Conservation (phyloP, 768 basidiomycete genomes). For the Tricholomella constricta region DNA sequence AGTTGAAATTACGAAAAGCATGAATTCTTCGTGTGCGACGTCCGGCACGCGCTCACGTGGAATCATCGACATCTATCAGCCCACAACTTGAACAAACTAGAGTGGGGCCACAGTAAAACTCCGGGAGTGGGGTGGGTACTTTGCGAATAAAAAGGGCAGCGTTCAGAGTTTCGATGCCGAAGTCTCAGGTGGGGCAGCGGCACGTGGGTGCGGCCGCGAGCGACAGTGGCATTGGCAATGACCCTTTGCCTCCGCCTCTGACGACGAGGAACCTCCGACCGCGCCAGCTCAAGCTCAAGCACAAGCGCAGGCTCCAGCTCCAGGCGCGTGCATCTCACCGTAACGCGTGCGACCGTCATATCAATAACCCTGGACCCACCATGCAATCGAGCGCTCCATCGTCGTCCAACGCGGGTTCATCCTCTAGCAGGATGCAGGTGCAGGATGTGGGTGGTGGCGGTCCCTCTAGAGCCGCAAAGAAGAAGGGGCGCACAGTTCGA, state of each 20-base stretch:
- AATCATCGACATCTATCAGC: too few relatives aligned
- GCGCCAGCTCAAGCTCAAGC: constrained; percentile 5
- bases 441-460: too few relatives aligned
- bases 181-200: constrained; percentile 16
- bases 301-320: too few relatives aligned
- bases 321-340: background rate
- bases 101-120: constrained; percentile 2
- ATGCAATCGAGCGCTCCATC: constrained; percentile 9
- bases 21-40: too few relatives aligned
- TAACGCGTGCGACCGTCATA: background rate
- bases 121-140: constrained; percentile 6
- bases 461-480: background rate
- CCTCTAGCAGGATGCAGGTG: background rate
- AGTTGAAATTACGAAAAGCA: too few relatives aligned
- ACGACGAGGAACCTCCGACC: constrained; percentile 17
- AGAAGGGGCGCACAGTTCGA: background rate
- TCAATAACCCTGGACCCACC: background rate
- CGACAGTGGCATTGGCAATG: constrained; percentile 2
- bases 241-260: constrained; percentile 15
- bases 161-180: too few relatives aligned
- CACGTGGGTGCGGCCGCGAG: constrained; percentile 10
- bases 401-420: constrained; percentile 9
- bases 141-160: constrained; percentile 1
- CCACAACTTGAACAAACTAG: too few relatives aligned
- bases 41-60: too few relatives aligned